These are phyloP conservation scores for Candida manassasensis DNA, from an alignment of 805 yeast species.

Conservation along the genomic window DNA sequence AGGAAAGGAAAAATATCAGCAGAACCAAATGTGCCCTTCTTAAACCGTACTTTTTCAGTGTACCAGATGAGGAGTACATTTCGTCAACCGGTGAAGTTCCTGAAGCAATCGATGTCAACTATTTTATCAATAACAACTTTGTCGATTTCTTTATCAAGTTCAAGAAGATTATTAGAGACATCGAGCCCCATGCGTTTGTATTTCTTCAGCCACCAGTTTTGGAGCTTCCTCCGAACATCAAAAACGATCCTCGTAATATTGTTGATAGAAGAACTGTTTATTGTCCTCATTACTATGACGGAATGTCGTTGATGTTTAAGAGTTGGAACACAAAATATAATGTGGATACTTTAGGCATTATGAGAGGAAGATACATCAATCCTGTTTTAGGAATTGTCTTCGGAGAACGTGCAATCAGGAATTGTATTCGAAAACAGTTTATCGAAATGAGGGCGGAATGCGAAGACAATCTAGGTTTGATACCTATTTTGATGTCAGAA, in stretches of 20 bases:
- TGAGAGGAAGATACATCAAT: constrained; percentile 68
- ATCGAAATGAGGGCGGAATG: constrained; percentile 65
- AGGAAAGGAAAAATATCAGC: constrained; percentile 22
- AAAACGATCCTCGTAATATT: constrained; percentile 41
- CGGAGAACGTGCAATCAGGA: constrained; percentile 77
- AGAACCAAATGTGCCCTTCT: constrained; percentile 19
- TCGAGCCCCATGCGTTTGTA: constrained; percentile 45
- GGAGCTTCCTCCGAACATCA: constrained; percentile 66
- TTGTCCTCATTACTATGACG: constrained; percentile 93
- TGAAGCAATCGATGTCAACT: constrained; percentile 39
- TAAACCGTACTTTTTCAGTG: constrained; percentile 29
- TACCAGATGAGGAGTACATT: constrained; percentile 17
- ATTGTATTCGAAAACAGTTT: constrained; percentile 66
- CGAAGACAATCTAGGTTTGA: constrained; percentile 51
- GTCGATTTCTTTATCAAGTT: constrained; percentile 55
- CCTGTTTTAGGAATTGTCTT: constrained; percentile 74
- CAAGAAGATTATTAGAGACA: constrained; percentile 43
- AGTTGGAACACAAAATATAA: constrained; percentile 80
- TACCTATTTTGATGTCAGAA: constrained; percentile 83
- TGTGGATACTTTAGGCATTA: constrained; percentile 84
- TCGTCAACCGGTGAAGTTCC: constrained; percentile 10
- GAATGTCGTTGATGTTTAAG: constrained; percentile 87
- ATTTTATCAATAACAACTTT: constrained; percentile 62
- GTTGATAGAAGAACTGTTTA: constrained; percentile 63
- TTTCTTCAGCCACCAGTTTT: constrained; percentile 81